These are phyloP conservation scores for Rasamsonia emersonii DNA, from an alignment of 2,329 filamentous ascomycete genomes.

Conservation along the genomic window DNA sequence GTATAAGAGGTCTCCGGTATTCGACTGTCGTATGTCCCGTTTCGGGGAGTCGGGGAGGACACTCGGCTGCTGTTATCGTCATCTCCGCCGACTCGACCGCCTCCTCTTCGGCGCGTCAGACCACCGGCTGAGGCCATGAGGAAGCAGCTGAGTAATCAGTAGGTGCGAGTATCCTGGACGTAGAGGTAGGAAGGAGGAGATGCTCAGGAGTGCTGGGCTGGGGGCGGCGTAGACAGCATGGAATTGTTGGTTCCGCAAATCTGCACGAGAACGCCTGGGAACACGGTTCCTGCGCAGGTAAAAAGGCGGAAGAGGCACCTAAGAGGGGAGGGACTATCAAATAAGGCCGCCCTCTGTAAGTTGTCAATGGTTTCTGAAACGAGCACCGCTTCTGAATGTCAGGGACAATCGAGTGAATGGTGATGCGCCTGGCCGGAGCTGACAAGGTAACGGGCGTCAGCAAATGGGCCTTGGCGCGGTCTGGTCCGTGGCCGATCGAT, in stretches of 20 bases:
- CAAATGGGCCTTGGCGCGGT: too few relatives aligned
- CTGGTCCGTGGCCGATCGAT: too few relatives aligned
- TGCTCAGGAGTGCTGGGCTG: constrained; percentile 7
- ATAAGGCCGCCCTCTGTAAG: too few relatives aligned
- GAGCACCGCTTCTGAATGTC: too few relatives aligned
- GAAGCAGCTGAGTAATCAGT: constrained; percentile 14
- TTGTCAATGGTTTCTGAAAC: too few relatives aligned
- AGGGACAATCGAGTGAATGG: too few relatives aligned
- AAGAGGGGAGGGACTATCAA: too few relatives aligned
- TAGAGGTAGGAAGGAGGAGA: constrained; percentile 8
- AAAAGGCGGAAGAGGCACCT: constrained; percentile 2
- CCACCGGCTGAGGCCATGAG: constrained; percentile 61
- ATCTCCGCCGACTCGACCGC: constrained; percentile 51
- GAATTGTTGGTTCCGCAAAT: constrained; percentile 7
- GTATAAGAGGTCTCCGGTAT: constrained; percentile 74
- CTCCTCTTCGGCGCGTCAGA: constrained; percentile 62
- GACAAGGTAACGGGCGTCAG: too few relatives aligned
- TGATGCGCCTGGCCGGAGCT: too few relatives aligned
- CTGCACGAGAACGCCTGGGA: constrained; percentile 8
- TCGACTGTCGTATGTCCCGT: constrained; percentile 46
- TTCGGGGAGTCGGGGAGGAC: constrained; percentile 54
- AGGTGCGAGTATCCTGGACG: constrained; percentile 9
- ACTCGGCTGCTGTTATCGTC: constrained; percentile 58
- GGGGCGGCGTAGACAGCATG: constrained; percentile 6
- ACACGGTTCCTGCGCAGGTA: neutral